Evolutionary conservation across 441 rosid species (phyloP), one percentile per base, ranked within the genome.

Genomic region (Arabidopsis hybrid): DNA sequence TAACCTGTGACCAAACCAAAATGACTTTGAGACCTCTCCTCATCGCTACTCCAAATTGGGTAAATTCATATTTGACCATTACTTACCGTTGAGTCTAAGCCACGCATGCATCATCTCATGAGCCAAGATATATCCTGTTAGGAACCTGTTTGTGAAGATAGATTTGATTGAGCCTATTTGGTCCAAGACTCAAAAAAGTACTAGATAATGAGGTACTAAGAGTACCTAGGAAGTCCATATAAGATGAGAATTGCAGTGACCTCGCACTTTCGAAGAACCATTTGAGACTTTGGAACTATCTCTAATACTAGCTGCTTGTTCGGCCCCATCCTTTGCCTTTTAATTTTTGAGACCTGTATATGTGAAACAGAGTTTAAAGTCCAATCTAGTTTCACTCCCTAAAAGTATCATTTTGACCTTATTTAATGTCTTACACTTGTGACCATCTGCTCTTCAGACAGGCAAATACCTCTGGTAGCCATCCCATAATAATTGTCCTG

Each of bases 51-150:
- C 0, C 4, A 43, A 5, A 14, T n/a, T 8, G 7, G 53, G 60
- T 13, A 5, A 5, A 16, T 16, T 36, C 62, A 26, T 6, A 7
- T 35, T 46, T 35, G 52, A 64, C 7, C 61, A 47, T 9, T 47
- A 65, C 70, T 14, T 66, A 94, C 99, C 93, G 75, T 83, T 85
- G 18, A 91, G 95, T 65, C 98, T 83, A 69, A 91, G 92, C 89
- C 90, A 91, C 0, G 97, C 98, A 7, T 93, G 97, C 97, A 91
- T 93, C 97, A 93, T 90, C 72, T 93, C 98, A 60, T 93, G 98
- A 76, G 97, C 96, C 56, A 93, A 79, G 73, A 93, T 91, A 14
- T 91, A 82, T 35, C 98, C 98, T 0, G 95, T 91, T 69, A 88
- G 67, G 79, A 88, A 75, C 80, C 95, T 89, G 86, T 71, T 59